Evolutionary conservation across 2,329 filamentous ascomycete genomes (phyloP), one percentile per base, ranked within the genome.

Genomic region (Cordyceps cateniannulata): DNA sequence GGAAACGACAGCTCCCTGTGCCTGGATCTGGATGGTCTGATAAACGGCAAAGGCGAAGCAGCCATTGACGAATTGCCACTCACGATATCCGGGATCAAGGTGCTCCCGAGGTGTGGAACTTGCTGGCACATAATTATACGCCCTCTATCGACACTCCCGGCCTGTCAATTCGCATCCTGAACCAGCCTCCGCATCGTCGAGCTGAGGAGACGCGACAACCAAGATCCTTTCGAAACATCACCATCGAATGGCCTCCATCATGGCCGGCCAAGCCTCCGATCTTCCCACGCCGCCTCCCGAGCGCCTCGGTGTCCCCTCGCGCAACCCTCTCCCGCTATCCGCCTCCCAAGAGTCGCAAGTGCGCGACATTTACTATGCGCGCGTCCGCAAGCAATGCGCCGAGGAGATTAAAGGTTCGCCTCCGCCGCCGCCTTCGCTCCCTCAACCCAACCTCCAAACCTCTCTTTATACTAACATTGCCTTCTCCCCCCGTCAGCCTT

Each of bases 311-410:
- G 77, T 85, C 69, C 86, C 85, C 24, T 86, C 85, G 48, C 83
- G 85, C 66, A 95, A 93, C 70, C 93, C 93, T 18, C 78, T 96
- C 48, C 93, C 93, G 29, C 81, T 97, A 61, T 93, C 90, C 27
- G 85, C 91, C 12, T 82, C 86, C 24, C 91, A 96, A 74, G 91
- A 96, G 79, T 80, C 85, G 4, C 89, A 95, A 75, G 89, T 96
- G 61, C 84, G 89, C 68, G 88, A 92, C 66, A 76, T 95, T 10
- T 96, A 90, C 73, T 85, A 93, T 76, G 87, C 89, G 66, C 83
- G 90, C 62, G 92, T 96, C 63, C 83, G 92, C 66, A 80, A 79
- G 38, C 80, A 87, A 68, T 97, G 93, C 76, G 85, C 85, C 5
- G 82, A 85, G 0, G 89, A 93, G 70, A 93, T 95, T 61, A 89